Evolutionary conservation across 225 moss, liverwort and hornwort species (phyloP), one percentile per base, ranked within the genome.

Genomic region (Ulota crispa): DNA sequence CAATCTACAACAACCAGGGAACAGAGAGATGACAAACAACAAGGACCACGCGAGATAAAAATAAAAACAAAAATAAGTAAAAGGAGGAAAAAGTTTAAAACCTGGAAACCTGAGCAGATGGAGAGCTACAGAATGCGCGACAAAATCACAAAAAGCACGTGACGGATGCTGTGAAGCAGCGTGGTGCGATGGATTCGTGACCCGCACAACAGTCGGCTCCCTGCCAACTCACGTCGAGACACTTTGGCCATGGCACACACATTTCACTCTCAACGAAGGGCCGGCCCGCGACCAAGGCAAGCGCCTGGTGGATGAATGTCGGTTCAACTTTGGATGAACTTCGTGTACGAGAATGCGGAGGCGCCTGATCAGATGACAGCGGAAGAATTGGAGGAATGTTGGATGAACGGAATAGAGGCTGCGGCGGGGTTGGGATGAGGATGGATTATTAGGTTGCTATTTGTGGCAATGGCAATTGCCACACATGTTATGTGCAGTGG

Each of bases 71-170:
- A 45, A 45, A 45, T 2, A 14, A 13, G 14, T 14, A 6, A 26
- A 2, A 47, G 13, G 2, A 63, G 30, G 28, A 4, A 36, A 28
- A 56, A 42, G 8, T 71, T 6, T 1, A 15, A 55, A n/a, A 34
- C 47, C 60, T 10, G 11, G 7, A 34, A 47, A 23, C 47, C 60
- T 67, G 55, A 5, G 0, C 21, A 36, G 45, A 50, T 11, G 7
- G 16, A 2, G 18, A 30, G n/a, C 39, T 42, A 5, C 43, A 62
- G 19, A 75, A 61, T 28, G 34, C 30, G 63, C 4, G 1, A 36
- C 16, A 45, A 54, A 60, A 60, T 37, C 79, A 19, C 79, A 30
- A 59, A 50, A 47, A 39, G 68, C 83, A 60, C 73, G 73, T 60
- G 73, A 73, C 47, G 59, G 27, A 73, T 73, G 67, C 45, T 27